Conservation (phyloP, 2,329 filamentous ascomycete species). For the Talaromyces sp. region DNA sequence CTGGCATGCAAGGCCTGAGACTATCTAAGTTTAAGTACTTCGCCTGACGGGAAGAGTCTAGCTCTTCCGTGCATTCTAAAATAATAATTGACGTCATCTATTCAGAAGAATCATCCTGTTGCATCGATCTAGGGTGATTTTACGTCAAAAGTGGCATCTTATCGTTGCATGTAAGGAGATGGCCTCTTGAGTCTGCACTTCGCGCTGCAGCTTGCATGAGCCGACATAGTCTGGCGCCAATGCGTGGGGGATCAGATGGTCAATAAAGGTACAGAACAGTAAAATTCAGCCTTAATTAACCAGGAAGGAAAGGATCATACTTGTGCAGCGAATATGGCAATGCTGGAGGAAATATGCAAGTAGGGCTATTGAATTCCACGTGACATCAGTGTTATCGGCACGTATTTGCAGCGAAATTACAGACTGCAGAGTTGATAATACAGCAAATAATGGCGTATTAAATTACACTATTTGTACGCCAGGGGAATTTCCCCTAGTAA, state of each 20-base stretch:
- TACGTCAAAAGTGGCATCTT: neutral
- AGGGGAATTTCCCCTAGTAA: neutral
- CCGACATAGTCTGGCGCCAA: neutral
- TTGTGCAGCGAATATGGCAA: neutral
- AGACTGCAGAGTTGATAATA: neutral
- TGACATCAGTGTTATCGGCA: neutral
- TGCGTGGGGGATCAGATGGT: neutral
- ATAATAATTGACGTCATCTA: neutral
- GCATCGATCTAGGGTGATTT: neutral
- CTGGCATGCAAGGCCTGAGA: neutral
- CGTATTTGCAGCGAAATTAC: conserved; percentile 8
- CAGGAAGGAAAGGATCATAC: neutral
- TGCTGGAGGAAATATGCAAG: neutral
- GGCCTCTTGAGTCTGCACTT: neutral
- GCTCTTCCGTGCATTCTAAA: neutral
- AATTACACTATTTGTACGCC: neutral
- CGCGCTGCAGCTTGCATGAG: neutral
- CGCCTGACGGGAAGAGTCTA: neutral
- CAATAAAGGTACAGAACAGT: neutral
- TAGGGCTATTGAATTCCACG: conserved; percentile 11
- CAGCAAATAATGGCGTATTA: neutral
- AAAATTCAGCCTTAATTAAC: neutral
- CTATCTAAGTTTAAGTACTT: neutral
- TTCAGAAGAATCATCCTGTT: neutral
- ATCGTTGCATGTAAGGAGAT: conserved; percentile 1